Percentiles rank a stretch among this genome's conserved stretches.
Conservation (phyloP, 305 asterid species). For the Rubia peregrina region DNA sequence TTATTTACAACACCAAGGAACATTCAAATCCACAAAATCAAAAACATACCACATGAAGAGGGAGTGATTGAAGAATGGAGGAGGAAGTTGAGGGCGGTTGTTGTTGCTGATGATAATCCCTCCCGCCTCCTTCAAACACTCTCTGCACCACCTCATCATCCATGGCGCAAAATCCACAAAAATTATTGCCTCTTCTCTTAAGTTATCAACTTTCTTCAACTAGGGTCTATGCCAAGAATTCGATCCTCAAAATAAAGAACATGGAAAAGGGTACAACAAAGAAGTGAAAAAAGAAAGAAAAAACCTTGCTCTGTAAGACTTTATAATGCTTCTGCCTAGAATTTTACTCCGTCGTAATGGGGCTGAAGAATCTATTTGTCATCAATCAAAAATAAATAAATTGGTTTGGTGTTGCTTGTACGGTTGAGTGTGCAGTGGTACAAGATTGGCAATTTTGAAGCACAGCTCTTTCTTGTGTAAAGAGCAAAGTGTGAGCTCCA, state of each 20-base stretch:
- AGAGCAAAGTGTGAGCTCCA: no score
- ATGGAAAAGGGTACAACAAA: neutral
- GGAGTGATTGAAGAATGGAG: constrained; percentile 92
- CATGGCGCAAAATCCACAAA: constrained; percentile 32
- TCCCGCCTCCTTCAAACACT: constrained; percentile 90
- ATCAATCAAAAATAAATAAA: neutral
- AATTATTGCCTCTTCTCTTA: constrained; percentile 4
- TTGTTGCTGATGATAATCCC: constrained; percentile 74
- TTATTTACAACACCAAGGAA: neutral
- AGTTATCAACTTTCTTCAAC: constrained; percentile 15
- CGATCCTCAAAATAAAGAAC: neutral
- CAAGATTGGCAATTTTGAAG: neutral
- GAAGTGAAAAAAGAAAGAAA: neutral
- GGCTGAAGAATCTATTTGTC: constrained; percentile 10
- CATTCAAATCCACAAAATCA: neutral
- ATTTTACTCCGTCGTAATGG: neutral
- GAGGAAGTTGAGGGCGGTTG: constrained; percentile 77
- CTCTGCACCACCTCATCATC: constrained; percentile 93
- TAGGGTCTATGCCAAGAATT: constrained; percentile 12
- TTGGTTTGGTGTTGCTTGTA: constrained; percentile 1
- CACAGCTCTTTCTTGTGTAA: neutral
- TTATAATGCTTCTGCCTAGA: neutral
- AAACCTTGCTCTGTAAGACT: constrained; percentile 13
- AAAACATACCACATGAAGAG: constrained; percentile 73
- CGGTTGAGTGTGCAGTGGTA: constrained; percentile 3